A percentile compares a stretch with the other conserved stretches of the same genome.
Evolutionary conservation across 331 rosid genomes (phyloP).

Genomic region (Rhamnella rubrinervis): DNA sequence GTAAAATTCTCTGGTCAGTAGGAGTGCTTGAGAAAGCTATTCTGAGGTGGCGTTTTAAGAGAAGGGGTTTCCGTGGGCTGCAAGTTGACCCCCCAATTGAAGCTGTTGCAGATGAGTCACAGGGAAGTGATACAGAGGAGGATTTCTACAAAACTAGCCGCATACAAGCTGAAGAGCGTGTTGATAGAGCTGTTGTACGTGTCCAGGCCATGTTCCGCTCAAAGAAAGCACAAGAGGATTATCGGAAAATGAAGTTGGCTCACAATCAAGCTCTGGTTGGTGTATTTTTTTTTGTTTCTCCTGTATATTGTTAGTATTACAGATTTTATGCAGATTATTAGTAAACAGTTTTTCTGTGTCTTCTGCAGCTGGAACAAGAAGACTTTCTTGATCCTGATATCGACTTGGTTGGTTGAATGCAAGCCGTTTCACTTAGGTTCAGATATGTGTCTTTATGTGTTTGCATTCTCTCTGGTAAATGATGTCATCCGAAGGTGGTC

Average conservation of each 20-base stretch:
- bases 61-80: constrained; percentile 91
- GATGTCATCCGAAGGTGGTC: constrained; percentile 14
- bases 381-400: constrained; percentile 48
- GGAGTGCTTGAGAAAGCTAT: constrained; percentile 88
- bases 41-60: constrained; percentile 88
- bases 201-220: constrained; percentile 96
- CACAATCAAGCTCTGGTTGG: constrained; percentile 65
- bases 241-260: constrained; percentile 79
- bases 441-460: neutral
- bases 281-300: neutral
- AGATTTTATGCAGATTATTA: constrained; percentile 15
- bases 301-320: neutral
- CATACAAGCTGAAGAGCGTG: constrained; percentile 83
- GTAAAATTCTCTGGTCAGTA: constrained; percentile 84
- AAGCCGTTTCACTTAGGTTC: constrained; percentile 19
- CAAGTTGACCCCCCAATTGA: constrained; percentile 46
- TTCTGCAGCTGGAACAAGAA: constrained; percentile 71
- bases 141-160: constrained; percentile 69
- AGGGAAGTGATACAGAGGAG: constrained; percentile 63
- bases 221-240: constrained; percentile 83
- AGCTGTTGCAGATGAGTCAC: constrained; percentile 26
- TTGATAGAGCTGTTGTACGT: constrained; percentile 67
- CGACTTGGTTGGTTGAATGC: constrained; percentile 36
- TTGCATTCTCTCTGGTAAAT: constrained; percentile 17
- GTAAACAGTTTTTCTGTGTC: constrained; percentile 11